Conservation (phyloP, 345 rosid species). For the Trapa bicornis region DNA sequence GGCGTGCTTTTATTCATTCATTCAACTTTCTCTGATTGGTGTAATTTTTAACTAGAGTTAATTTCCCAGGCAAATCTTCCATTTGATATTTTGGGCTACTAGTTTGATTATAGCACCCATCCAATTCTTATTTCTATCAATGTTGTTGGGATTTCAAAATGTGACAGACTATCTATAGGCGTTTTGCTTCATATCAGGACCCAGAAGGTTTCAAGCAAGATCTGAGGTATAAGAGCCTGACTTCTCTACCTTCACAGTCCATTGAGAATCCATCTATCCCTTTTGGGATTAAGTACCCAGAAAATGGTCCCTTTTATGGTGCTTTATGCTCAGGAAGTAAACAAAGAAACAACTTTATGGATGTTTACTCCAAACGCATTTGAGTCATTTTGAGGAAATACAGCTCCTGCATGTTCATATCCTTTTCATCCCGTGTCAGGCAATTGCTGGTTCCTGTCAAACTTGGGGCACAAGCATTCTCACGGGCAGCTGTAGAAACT, state of each 20-base stretch:
- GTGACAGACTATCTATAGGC: slow-evolving; percentile 51
- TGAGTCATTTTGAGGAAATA: background rate
- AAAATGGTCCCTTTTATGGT: background rate
- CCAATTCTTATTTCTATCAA: slow-evolving; percentile 1
- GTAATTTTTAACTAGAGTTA: background rate
- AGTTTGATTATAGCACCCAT: background rate
- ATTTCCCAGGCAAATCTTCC: background rate
- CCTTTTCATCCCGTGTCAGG: slow-evolving; percentile 19
- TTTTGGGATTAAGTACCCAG: background rate
- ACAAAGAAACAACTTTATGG: background rate
- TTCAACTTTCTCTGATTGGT: no score
- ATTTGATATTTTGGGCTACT: background rate
- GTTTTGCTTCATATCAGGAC: slow-evolving; percentile 51
- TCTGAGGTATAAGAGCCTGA: slow-evolving; percentile 37
- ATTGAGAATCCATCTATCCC: background rate
- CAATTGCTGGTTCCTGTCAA: slow-evolving; percentile 49
- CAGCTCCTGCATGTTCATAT: background rate
- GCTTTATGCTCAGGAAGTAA: background rate
- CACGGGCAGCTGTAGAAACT: slow-evolving; percentile 76
- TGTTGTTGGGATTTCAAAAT: background rate
- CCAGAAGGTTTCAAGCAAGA: slow-evolving; percentile 63
- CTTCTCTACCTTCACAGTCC: background rate
- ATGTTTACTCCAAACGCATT: background rate
- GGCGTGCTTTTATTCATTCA: no score
- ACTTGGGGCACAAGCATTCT: slow-evolving; percentile 62